phyloP scores from a whole-genome alignment of 2,329 filamentous ascomycete species.

The Lachnellula arida region DNA sequence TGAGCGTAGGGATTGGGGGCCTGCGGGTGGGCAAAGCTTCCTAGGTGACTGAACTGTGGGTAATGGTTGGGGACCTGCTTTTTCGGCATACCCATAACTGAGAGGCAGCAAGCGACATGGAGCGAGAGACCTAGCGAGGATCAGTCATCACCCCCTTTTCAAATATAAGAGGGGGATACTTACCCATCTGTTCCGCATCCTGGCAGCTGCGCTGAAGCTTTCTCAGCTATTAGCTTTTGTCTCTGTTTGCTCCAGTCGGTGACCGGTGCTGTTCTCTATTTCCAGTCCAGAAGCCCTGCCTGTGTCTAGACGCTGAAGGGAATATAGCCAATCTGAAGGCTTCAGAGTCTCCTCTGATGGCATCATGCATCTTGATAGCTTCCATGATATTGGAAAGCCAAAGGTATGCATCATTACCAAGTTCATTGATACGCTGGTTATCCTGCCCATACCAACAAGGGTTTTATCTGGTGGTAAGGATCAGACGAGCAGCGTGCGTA shows the following conservation, averaged over 20 bases:
- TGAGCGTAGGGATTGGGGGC: neutral
- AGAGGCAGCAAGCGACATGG: neutral
- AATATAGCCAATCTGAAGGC: slow-evolving; percentile 25
- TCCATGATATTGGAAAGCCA: slow-evolving; percentile 23
- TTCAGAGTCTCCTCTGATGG: slow-evolving; percentile 17
- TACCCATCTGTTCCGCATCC: no score
- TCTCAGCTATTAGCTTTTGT: neutral
- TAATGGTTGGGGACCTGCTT: neutral
- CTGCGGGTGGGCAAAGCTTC: neutral
- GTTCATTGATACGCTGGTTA: slow-evolving; percentile 5
- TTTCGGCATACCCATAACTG: neutral
- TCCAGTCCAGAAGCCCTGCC: slow-evolving; percentile 9
- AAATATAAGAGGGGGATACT: slow-evolving; percentile 2
- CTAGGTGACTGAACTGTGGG: neutral
- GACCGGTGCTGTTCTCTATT: neutral
- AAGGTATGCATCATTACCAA: slow-evolving; percentile 18
- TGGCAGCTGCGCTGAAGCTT: no score
- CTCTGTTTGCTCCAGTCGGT: slow-evolving; percentile 31
- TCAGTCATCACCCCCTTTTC: slow-evolving; percentile 15
- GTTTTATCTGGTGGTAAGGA: no score
- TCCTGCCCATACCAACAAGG: neutral
- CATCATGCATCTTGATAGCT: slow-evolving; percentile 19
- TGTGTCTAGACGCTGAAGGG: slow-evolving; percentile 11
- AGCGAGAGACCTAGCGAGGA: neutral
- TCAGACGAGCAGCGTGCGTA: no score